Percentiles rank a stretch among this genome's conserved stretches.
Conservation (phyloP, 768 basidiomycete genomes). For the Agrocybe pediades region DNA sequence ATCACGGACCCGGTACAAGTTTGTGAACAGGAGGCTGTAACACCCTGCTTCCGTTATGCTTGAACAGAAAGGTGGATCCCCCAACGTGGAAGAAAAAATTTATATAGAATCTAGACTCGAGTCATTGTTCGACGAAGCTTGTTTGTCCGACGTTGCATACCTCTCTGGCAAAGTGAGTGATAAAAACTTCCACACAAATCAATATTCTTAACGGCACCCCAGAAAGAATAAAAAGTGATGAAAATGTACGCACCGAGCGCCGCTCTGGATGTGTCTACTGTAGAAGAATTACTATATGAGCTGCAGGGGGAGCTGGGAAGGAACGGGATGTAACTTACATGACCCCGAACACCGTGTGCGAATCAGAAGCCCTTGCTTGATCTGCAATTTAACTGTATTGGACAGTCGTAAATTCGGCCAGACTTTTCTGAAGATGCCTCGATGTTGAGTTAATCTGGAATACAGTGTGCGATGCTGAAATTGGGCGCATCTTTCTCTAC, state of each 20-base stretch:
- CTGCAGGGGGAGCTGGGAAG: too few species aligned
- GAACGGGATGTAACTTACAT: neutral
- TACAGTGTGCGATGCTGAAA: constrained; percentile 3
- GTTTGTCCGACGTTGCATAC: neutral
- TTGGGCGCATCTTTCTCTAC: constrained; percentile 14
- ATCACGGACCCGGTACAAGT: too few species aligned
- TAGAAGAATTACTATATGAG: too few species aligned
- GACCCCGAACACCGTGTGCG: neutral
- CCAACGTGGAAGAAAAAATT: too few species aligned
- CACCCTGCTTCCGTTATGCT: neutral
- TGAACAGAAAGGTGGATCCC: neutral
- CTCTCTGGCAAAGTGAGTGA: too few species aligned
- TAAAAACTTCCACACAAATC: too few species aligned
- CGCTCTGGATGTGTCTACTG: too few species aligned
- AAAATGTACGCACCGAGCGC: too few species aligned
- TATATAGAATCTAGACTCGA: neutral
- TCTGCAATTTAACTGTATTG: neutral
- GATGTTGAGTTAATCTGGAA: constrained; percentile 26
- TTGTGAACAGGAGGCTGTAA: neutral
- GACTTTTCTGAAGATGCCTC: too few species aligned
- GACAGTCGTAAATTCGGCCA: too few species aligned
- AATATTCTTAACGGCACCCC: too few species aligned
- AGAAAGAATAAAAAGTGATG: too few species aligned
- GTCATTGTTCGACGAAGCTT: neutral
- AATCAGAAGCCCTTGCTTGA: neutral